A percentile compares a stretch with the other conserved stretches of the same genome.
These are phyloP conservation scores for Cutaneotrichosporon sp. DNA, from an alignment of 1,284 basidiomycete genomes.

Conservation along the genomic window DNA sequence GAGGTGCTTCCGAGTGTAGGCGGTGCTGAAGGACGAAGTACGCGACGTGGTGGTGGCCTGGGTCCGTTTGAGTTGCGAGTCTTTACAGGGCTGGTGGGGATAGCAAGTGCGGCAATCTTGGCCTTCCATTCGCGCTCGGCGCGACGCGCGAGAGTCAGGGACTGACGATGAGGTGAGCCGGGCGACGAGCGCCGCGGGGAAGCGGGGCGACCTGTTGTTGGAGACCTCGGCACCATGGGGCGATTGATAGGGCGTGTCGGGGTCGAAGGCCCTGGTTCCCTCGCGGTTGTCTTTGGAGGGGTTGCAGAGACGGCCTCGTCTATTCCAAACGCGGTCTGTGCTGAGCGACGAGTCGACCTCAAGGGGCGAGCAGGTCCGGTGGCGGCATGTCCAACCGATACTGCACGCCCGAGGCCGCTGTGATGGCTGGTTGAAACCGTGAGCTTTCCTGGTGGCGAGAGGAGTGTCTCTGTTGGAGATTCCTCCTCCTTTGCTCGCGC, in stretches of 20 bases:
- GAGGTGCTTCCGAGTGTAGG: background rate
- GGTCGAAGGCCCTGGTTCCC: background rate
- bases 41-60: conserved; percentile 5
- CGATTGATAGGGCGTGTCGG: background rate
- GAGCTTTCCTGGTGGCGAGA: background rate
- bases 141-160: conserved; percentile 5
- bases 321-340: background rate
- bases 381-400: background rate
- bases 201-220: background rate
- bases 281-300: background rate
- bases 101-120: conserved; percentile 27
- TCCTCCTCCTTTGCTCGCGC: background rate
- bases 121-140: conserved; percentile 38
- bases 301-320: background rate
- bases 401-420: background rate
- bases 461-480: background rate
- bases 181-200: background rate
- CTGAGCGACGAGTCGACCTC: background rate
- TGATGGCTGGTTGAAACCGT: background rate
- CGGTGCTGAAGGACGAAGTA: conserved; percentile 1
- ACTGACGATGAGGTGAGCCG: background rate
- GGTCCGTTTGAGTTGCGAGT: background rate
- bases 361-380: background rate
- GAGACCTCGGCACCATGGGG: background rate
- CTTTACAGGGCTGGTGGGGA: background rate